Percentiles rank a stretch among this genome's conserved stretches.
Conservation (phyloP, 495 filamentous ascomycete species). For the Xylaria intraflava region DNA sequence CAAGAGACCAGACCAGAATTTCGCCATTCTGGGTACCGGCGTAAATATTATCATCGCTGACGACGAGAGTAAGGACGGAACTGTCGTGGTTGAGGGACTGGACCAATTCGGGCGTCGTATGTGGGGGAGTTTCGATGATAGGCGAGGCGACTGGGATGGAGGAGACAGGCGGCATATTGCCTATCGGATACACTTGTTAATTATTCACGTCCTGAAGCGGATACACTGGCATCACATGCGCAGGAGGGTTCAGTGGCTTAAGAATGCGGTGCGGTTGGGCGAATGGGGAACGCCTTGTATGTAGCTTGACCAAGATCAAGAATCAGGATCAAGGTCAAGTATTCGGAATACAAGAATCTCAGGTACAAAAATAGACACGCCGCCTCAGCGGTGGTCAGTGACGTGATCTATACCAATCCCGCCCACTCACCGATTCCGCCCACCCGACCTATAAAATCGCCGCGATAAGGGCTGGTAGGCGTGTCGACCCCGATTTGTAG, state of each 20-base stretch:
- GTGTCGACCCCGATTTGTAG: no score
- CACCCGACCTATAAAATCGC: no score
- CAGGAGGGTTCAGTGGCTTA: background rate
- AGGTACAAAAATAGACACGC: no score
- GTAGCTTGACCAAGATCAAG: no score
- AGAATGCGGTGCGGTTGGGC: background rate
- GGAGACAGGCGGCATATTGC: slow-evolving; percentile 5
- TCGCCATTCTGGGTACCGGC: slow-evolving; percentile 89
- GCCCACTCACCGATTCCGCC: no score
- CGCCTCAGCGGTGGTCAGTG: no score
- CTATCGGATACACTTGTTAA: background rate
- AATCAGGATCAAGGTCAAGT: no score
- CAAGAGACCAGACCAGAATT: slow-evolving; percentile 82
- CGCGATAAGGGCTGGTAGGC: no score
- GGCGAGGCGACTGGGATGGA: slow-evolving; percentile 17
- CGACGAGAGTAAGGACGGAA: slow-evolving; percentile 65
- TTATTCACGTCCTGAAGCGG: background rate
- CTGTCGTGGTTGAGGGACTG: slow-evolving; percentile 65
- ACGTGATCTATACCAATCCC: no score
- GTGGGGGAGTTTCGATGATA: slow-evolving; percentile 31
- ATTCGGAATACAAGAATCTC: no score
- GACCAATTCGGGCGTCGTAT: slow-evolving; percentile 47
- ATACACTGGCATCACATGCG: background rate
- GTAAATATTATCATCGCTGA: slow-evolving; percentile 61
- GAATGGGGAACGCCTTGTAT: background rate